Conservation (phyloP, 345 rosid genomes). For the Diplotaxis tenuifolia region DNA sequence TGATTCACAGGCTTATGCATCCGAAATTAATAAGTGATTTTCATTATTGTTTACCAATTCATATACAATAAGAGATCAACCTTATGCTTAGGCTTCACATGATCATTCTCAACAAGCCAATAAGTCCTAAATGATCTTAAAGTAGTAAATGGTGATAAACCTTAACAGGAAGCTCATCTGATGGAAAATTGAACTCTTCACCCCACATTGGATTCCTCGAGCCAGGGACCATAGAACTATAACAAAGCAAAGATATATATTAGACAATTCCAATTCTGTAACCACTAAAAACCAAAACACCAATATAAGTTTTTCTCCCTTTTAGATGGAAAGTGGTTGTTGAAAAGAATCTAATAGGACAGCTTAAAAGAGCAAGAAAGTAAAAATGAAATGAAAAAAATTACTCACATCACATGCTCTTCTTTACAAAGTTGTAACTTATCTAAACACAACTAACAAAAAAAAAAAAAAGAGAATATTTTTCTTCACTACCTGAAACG, state of each 20-base stretch:
- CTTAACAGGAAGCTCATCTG: conserved; percentile 87
- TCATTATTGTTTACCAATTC: background rate
- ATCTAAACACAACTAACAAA: background rate
- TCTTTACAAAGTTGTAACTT: conserved; percentile 3
- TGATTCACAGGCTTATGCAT: background rate
- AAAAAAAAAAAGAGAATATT: background rate
- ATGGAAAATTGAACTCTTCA: conserved; percentile 90
- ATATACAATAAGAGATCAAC: background rate
- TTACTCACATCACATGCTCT: conserved; percentile 19
- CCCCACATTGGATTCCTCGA: conserved; percentile 99
- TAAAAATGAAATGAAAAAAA: no score
- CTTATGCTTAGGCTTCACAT: background rate
- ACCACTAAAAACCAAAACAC: conserved; percentile 21
- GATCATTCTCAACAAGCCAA: background rate
- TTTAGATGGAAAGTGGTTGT: conserved; percentile 9
- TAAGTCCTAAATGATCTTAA: background rate
- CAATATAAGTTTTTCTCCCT: background rate
- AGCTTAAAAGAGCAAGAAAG: conserved; percentile 12
- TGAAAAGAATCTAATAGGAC: conserved; percentile 11
- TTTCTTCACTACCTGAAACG: conserved; percentile 77
- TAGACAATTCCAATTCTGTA: conserved; percentile 1
- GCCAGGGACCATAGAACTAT: conserved; percentile 97
- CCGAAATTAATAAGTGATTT: background rate
- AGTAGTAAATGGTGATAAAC: conserved; percentile 40
- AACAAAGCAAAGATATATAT: conserved; percentile 26